Conservation (phyloP, 768 basidiomycete species). For the Agrocybe pediades region DNA sequence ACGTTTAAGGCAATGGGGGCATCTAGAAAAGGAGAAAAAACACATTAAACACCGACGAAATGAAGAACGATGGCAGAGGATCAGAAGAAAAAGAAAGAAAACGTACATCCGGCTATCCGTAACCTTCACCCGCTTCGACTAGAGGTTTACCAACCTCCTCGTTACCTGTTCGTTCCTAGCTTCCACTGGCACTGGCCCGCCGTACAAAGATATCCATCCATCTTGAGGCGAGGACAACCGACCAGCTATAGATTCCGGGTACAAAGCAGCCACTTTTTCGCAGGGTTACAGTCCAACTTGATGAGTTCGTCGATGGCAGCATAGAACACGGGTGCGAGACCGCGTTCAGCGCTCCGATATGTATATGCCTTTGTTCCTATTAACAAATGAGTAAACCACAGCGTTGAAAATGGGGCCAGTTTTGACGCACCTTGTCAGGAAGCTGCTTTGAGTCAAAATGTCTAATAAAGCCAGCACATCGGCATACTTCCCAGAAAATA, state of each 20-base stretch:
- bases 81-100: slow-evolving; percentile 12
- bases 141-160: slow-evolving; percentile 69
- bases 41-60: slow-evolving; percentile 1
- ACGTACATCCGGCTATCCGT: slow-evolving; percentile 92
- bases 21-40: slow-evolving; percentile 59
- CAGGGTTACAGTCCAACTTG: slow-evolving; percentile 88
- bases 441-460: slow-evolving; percentile 55
- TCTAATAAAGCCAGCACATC: slow-evolving; percentile 84
- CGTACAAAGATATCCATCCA: slow-evolving; percentile 81
- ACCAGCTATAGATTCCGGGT: slow-evolving; percentile 80
- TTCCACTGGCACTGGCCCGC: slow-evolving; percentile 56
- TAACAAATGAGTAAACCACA: background rate
- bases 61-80: no score
- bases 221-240: slow-evolving; percentile 69
- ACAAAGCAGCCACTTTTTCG: slow-evolving; percentile 91
- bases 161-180: no score
- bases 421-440: slow-evolving; percentile 57
- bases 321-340: slow-evolving; percentile 72
- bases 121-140: slow-evolving; percentile 83
- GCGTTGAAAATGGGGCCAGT: background rate
- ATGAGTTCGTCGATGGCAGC: slow-evolving; percentile 86
- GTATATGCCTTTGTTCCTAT: slow-evolving; percentile 48
- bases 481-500: slow-evolving; percentile 62
- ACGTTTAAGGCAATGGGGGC: slow-evolving; percentile 94
- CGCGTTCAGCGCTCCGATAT: slow-evolving; percentile 74